Evolutionary conservation across 1,284 basidiomycete genomes (phyloP), one percentile per base, ranked within the genome.

Genomic region (Dichomitus squalens): DNA sequence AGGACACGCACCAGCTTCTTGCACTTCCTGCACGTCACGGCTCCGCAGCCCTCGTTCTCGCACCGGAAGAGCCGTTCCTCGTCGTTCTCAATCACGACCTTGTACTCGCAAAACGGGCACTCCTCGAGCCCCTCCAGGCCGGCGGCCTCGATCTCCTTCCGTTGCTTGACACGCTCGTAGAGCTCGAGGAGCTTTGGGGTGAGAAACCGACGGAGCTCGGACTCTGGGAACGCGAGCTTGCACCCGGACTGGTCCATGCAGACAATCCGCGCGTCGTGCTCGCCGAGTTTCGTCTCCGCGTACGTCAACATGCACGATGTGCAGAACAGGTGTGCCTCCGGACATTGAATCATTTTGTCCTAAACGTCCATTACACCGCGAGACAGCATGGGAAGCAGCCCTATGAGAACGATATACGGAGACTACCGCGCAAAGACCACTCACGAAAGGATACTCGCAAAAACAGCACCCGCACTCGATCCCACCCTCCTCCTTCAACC

Each of bases 381-480:
- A 12, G n/a, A n/a, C n/a, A n/a, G n/a, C n/a, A n/a, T 33, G 31
- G 6, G 31, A 7, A 33, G 12, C 7, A 33, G 31, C 31, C 41
- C 31, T 49, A 29, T 55, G 63, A 54, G 40, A 40, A 23, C 33
- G 25, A 41, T 11, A 18, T 50, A 44, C 8, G 18, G 35, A 31
- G 23, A 39, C 41, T 39, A 47, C 49, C 44, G 33, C 34, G n/a
- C n/a, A 31, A 27, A 35, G 40, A 16, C 63, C 27, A 75, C 91
- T 62, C 70, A 93, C 91, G 70, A 90, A 87, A 6, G 85, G 71
- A 61, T 87, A 90, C 3, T 75, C 76, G 4, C 81, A 75, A 68
- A 93, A 95, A 72, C 93, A 95, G 66, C 92, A 95, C 16, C 87
- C 89, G 65, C 93, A 95, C 66, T 93, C 90, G 41, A 92, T 82